Evolutionary conservation across 352 stramenopile genomes (phyloP), one percentile per base, ranked within the genome.

Genomic region (Pythium grandisporangium): DNA sequence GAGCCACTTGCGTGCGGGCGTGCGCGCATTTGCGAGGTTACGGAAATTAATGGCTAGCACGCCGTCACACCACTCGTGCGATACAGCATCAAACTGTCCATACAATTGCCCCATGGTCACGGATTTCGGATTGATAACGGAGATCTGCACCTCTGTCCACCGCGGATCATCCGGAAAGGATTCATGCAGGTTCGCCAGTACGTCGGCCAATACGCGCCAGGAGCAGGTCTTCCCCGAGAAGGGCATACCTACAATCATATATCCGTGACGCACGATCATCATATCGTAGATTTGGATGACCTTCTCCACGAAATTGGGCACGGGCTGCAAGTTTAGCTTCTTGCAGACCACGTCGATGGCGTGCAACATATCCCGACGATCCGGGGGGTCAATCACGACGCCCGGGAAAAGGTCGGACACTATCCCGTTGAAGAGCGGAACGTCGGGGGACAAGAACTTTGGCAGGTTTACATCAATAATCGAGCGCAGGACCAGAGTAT

Each of bases 231-330:
- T 98, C 10, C 92, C 92, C 1, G 86, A 96, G 33, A 95, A 95
- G 6, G 92, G 88, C 74, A 97, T 93, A 7, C 91, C 93, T 6
- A 98, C 92, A 34, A 98, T 73, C 90, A 98, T 98, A 45, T 98
- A 96, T 5, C 93, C 93, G 56, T 98, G 92, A 1, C 93, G 82
- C 24, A 98, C 92, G 37, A 97, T 90, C 72, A 98, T 96, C 88
- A 97, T 98, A 48, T 98, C 91, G 59, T 98, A 97, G 26, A 97
- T 92, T 50, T 98, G 87, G 40, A 97, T 92, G 10, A 96, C 83
- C 38, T 97, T 97, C 26, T 90, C 87, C 12, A 95, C 75, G 57
- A 96, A 97, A 39, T 88, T 93, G 1, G 70, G 59, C 24, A 91
- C 84, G 4, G 84, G 70, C 45, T 97, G 79, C n/a, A 96, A 61